These are phyloP conservation scores for Acanthochlamys bracteata DNA, from an alignment of 106 monocot species.

Conservation along the genomic window DNA sequence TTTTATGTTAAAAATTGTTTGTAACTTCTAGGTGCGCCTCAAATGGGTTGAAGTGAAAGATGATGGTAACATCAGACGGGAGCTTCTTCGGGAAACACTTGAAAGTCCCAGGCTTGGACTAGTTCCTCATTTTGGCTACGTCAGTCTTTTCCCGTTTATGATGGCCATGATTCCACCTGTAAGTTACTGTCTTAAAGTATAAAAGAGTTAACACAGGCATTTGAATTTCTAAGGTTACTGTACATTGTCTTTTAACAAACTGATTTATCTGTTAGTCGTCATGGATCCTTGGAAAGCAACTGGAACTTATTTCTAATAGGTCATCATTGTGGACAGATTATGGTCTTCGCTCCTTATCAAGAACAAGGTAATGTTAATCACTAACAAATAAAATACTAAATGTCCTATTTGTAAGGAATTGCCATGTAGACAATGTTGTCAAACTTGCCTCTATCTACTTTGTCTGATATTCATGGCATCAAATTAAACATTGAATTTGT, in stretches of 20 bases:
- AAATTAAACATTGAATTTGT: too few species aligned
- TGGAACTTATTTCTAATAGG: constrained; percentile 76
- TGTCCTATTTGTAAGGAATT: too few species aligned
- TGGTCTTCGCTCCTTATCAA: constrained; percentile 88
- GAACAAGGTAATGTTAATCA: constrained; percentile 44
- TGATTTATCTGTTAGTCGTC: constrained; percentile 36
- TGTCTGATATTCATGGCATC: too few species aligned
- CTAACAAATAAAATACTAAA: too few species aligned
- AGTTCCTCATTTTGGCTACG: constrained; percentile 86
- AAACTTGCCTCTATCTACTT: too few species aligned
- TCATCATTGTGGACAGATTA: constrained; percentile 83
- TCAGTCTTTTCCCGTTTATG: constrained; percentile 95
- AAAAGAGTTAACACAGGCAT: too few species aligned
- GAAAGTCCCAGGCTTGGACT: constrained; percentile 44
- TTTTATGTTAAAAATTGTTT: too few species aligned
- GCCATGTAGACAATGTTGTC: too few species aligned
- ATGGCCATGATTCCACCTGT: constrained; percentile 94
- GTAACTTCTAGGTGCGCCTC: constrained; percentile 71
- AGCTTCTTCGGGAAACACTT: constrained; percentile 65
- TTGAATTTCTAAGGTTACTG: too few species aligned
- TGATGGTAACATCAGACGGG: constrained; percentile 26
- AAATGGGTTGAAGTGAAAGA: constrained; percentile 60
- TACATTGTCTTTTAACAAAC: too few species aligned
- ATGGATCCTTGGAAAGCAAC: constrained; percentile 76
- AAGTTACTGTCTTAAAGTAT: constrained; percentile 14